Base-by-base conservation (phyloP, 2,329 filamentous ascomycete genomes). In the Penicillium sp. region DNA sequence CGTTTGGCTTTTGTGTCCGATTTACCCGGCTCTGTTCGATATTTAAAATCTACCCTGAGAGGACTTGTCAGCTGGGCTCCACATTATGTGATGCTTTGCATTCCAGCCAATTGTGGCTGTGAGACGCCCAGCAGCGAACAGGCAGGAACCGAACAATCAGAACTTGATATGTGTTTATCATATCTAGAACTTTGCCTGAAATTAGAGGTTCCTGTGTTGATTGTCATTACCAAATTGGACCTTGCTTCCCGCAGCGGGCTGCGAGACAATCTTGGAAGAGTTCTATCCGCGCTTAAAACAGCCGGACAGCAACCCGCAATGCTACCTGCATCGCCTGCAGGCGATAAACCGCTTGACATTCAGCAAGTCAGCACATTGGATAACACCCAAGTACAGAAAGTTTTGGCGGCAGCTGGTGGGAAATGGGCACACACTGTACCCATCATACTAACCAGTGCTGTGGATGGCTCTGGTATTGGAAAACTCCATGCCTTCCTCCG, bases 1-100 rank as follows among this genome's bases (percentile, higher is more conserved):
- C 86, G 92, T 19, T 76, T 99, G 4, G 90, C 94, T 5, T 92
- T 97, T 63, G 79, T 97, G 7, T 90, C 91, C 0, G 94, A 99
- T 73, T 95, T 93, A 43, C 93, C 93, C 16, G 94, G 94, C 0
- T 90, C 96, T 61, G 88, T 92, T 36, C 86, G 91, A 42, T 99
- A 94, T 73, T 84, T 91, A 45, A 87, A 94, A 53, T 97, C 93
- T 6, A 93, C 91, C 2, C 80, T 97, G 50, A 85, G 93, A 57
- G 91, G 92, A 0, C 79, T 99, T n/a, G 83, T 99, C 60, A 94
- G 92, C 43, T 97, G 94, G 92, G 89, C 90, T 36, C 94, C 94
- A 9, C 91, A 97, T 70, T 99, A 94, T 88, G 91, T 90, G 1
- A 73, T 96, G 22, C 80, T 97, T 2, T 97, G 95, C 63, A 85